phyloP scores from a whole-genome alignment of 441 rosid genomes.

The Populus hybrid region DNA sequence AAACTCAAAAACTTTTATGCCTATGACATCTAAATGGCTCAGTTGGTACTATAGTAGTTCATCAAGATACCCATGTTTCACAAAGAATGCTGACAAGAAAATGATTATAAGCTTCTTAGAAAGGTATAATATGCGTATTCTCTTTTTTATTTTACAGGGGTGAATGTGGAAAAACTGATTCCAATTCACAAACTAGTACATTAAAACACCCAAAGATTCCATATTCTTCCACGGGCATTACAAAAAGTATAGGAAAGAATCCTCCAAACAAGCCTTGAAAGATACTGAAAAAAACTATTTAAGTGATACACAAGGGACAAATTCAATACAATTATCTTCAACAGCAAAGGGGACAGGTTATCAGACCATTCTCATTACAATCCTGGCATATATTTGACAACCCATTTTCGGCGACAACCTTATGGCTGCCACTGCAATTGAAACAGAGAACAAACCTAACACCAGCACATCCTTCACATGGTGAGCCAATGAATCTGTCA shows the following conservation, averaged over 20 bases:
- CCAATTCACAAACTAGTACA: too few relatives aligned
- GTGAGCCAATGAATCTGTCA: slow-evolving; percentile 15
- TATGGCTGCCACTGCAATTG: slow-evolving; percentile 72
- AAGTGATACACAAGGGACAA: not conserved
- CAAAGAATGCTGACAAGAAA: slow-evolving; percentile 47
- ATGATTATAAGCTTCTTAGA: too few relatives aligned
- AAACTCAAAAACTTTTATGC: too few relatives aligned
- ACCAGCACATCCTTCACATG: slow-evolving; percentile 55
- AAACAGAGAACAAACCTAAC: slow-evolving; percentile 66
- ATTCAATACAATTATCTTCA: slow-evolving; percentile 2
- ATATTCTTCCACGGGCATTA: not conserved
- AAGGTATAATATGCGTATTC: not conserved
- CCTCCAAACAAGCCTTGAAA: not conserved
- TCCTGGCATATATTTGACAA: slow-evolving; percentile 46
- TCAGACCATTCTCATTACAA: slow-evolving; percentile 89
- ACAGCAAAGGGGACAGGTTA: slow-evolving; percentile 58
- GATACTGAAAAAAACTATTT: not conserved
- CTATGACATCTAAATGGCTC: slow-evolving; percentile 45
- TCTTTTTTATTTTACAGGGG: not conserved
- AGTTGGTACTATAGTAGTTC: slow-evolving; percentile 58
- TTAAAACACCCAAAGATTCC: not conserved
- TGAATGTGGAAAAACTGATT: not conserved
- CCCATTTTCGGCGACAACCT: slow-evolving; percentile 33
- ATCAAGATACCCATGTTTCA: slow-evolving; percentile 45
- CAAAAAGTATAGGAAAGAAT: not conserved